Conservation (phyloP, 441 rosid species). For the Monsonia emarginata region DNA sequence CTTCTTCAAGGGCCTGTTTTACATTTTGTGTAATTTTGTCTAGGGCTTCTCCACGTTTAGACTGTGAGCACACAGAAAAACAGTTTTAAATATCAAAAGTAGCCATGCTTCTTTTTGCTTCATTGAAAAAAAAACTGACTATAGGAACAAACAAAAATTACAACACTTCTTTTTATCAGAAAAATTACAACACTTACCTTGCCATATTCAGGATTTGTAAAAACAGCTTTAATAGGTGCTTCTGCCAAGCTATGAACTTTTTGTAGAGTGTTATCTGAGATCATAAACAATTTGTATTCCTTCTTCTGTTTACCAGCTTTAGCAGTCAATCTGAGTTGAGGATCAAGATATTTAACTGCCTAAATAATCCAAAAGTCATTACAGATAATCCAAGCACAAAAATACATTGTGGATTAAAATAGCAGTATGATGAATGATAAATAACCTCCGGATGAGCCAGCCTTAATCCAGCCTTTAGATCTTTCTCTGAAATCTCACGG, state of each 20-base stretch:
- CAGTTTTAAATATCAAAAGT: slow-evolving; percentile 7
- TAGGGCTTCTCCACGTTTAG: slow-evolving; percentile 93
- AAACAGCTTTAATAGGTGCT: slow-evolving; percentile 60
- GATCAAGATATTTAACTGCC: slow-evolving; percentile 84
- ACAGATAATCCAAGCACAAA: slow-evolving; percentile 10
- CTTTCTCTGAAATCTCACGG: slow-evolving; percentile 75
- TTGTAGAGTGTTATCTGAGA: slow-evolving; percentile 56
- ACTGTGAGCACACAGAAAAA: slow-evolving; percentile 34
- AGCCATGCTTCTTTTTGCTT: too few species aligned
- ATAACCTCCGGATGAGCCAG: slow-evolving; percentile 90
- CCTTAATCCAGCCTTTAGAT: slow-evolving; percentile 77
- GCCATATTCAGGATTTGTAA: slow-evolving; percentile 75
- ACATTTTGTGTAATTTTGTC: slow-evolving; percentile 69
- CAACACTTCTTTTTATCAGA: slow-evolving; percentile 12
- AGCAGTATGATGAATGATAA: slow-evolving; percentile 9
- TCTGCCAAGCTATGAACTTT: slow-evolving; percentile 60
- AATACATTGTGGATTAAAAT: neutral
- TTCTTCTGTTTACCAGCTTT: slow-evolving; percentile 90
- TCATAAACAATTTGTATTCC: slow-evolving; percentile 76
- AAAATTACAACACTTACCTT: slow-evolving; percentile 41
- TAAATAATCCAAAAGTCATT: slow-evolving; percentile 27
- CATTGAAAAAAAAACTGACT: neutral
- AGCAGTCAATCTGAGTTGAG: slow-evolving; percentile 76
- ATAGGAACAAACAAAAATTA: neutral
- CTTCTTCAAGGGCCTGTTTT: slow-evolving; percentile 57